A percentile compares a stretch with the other conserved stretches of the same genome.
These are phyloP conservation scores for Neopestalotiopsis rosae DNA, from an alignment of 2,329 filamentous ascomycete genomes.

Conservation along the genomic window DNA sequence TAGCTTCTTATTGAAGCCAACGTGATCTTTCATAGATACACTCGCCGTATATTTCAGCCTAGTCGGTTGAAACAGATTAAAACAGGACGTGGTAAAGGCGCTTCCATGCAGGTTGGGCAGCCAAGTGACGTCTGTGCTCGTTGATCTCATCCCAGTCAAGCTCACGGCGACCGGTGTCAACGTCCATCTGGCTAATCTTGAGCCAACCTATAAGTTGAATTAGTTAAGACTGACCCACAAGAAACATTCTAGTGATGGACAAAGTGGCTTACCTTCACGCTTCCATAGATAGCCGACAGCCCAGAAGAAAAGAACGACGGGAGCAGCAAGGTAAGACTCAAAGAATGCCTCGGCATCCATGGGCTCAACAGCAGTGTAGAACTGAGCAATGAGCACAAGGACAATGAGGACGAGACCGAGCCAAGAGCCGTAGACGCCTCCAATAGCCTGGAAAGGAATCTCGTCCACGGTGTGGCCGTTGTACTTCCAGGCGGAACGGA, in stretches of 20 bases:
- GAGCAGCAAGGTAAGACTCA: conserved; percentile 57
- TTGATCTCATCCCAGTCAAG: conserved; percentile 67
- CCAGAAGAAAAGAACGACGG: conserved; percentile 61
- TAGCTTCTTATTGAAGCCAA: neutral
- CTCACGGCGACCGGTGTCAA: conserved; percentile 68
- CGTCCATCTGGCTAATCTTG: conserved; percentile 64
- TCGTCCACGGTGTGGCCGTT: conserved; percentile 69
- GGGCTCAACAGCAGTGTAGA: conserved; percentile 51
- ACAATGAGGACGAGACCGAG: conserved; percentile 64
- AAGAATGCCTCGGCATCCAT: conserved; percentile 53
- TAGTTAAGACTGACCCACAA: neutral
- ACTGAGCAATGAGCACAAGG: conserved; percentile 58
- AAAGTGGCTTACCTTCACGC: conserved; percentile 42
- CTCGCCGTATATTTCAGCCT: neutral
- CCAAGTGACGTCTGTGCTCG: conserved; percentile 48
- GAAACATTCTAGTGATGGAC: neutral
- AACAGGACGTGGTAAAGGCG: conserved; percentile 38
- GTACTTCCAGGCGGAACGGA: conserved; percentile 66
- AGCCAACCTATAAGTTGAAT: conserved; percentile 48
- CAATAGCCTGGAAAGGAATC: conserved; percentile 67
- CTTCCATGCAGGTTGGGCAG: conserved; percentile 52
- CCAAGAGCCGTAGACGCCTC: conserved; percentile 69
- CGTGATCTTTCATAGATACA: neutral
- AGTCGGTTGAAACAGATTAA: conserved; percentile 23
- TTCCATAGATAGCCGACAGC: conserved; percentile 67